Evolutionary conservation across 148 eudicot species (phyloP).

Genomic region (Spergularia marina): DNA sequence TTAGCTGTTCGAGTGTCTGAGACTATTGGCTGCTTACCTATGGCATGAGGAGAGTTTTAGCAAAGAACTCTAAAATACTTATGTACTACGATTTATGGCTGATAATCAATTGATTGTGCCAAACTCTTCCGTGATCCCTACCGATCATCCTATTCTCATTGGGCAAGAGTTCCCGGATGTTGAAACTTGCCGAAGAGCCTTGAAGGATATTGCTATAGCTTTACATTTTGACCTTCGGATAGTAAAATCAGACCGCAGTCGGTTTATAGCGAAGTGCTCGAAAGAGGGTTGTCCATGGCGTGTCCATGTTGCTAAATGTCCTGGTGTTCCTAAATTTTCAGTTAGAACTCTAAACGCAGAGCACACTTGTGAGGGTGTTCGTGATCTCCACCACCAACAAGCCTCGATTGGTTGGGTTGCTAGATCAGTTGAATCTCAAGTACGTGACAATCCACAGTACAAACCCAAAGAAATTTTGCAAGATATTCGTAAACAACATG

Average conservation of each 20-base stretch:
- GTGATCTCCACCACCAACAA: slow-evolving; percentile 86
- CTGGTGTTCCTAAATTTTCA: slow-evolving; percentile 77
- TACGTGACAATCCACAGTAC: slow-evolving; percentile 83
- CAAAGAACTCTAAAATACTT: background rate
- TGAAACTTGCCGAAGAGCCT: slow-evolving; percentile 78
- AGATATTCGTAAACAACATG: slow-evolving; percentile 90
- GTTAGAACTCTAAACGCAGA: slow-evolving; percentile 77
- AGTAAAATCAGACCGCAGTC: slow-evolving; percentile 92
- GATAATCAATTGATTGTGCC: slow-evolving; percentile 31
- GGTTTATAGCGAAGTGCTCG: slow-evolving; percentile 94
- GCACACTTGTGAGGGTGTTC: slow-evolving; percentile 91
- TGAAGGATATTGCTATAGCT: slow-evolving; percentile 87
- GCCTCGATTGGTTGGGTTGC: slow-evolving; percentile 99
- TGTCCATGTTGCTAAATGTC: slow-evolving; percentile 84
- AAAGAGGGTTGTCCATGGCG: slow-evolving; percentile 98
- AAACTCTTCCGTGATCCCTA: slow-evolving; percentile 33
- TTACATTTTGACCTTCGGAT: slow-evolving; percentile 90
- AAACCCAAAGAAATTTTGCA: slow-evolving; percentile 96
- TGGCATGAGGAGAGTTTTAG: slow-evolving; percentile 26
- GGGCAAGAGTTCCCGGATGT: slow-evolving; percentile 96
- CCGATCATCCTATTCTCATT: slow-evolving; percentile 51
- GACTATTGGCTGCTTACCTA: slow-evolving; percentile 8
- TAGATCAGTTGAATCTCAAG: slow-evolving; percentile 78
- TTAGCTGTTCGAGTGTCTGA: background rate
- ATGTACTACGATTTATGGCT: slow-evolving; percentile 40